Evolutionary conservation across 495 filamentous ascomycete species (phyloP), one percentile per base, ranked within the genome.

Genomic region (Lasiosphaeria ovina): DNA sequence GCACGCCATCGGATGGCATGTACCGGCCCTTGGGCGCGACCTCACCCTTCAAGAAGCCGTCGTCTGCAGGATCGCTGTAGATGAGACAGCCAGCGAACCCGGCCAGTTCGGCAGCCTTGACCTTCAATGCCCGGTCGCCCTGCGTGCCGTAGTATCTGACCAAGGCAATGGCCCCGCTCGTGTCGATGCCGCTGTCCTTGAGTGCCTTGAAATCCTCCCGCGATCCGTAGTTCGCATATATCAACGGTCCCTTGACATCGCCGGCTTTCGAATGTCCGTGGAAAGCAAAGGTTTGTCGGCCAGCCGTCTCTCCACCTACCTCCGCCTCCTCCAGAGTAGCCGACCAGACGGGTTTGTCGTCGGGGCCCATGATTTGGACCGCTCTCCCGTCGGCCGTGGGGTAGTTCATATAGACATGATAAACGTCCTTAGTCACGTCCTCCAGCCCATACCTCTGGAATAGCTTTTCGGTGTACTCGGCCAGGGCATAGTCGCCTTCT

Each of bases 191-290:
- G 54, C 79, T 79, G 49, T 92, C 83, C 54, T 82, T 73, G 33
- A 99, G 75, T 53, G 70, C 70, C 67, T 88, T 75, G 68, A 93
- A 98, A 69, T 99, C 94, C 53, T 90, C 85, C 49, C 82, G 82
- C 54, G 89, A 88, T 12, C 95, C 94, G 65, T 92, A 95, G 68
- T 97, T 97, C 31, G 89, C 95, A 69, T 96, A 99, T 2, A 99
- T 83, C 55, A 99, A 72, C n/a, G 88, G 93, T 0, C 95, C 94
- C n/a, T 82, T 89, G 32, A 93, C 92, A 66, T 92, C 90, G 31
- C 93, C 94, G 7, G 90, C 83, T 66, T 87, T 89, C 11, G 92
- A 96, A 69, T 94, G 88, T 0, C 90, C 93, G 70, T 99, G 94
- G 63, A 96, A 99, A 12, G 83, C 84, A 33, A 79, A 77, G 0